Percentiles rank a stretch among this genome's conserved stretches.
These are phyloP conservation scores for Trifolium dubium DNA, from an alignment of 306 rosid genomes.

Conservation along the genomic window DNA sequence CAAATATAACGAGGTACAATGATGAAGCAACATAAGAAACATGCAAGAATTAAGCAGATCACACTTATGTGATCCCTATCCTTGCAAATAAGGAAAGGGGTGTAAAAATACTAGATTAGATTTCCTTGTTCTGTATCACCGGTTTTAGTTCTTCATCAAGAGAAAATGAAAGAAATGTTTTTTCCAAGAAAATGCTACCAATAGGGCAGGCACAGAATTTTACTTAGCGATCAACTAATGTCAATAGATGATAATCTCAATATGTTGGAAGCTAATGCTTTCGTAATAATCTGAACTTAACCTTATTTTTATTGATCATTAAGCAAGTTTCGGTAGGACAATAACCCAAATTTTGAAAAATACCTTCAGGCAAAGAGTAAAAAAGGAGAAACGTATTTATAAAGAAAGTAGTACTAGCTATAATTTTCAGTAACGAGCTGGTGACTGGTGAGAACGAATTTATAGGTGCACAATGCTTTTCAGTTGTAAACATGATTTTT, in stretches of 20 bases:
- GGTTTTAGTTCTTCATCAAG: not conserved
- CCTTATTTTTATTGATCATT: not conserved
- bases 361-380: not conserved
- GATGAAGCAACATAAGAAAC: slow-evolving; percentile 10
- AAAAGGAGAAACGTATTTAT: not conserved
- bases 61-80: slow-evolving; percentile 22
- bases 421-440: not conserved
- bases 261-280: not conserved
- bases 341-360: slow-evolving; percentile 7
- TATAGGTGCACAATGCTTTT: not conserved
- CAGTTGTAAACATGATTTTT: not conserved
- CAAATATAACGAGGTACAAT: slow-evolving; percentile 13
- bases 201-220: not conserved
- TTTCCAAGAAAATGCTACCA: not conserved
- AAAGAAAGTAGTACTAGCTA: not conserved
- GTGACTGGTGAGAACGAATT: not conserved
- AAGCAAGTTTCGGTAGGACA: slow-evolving; percentile 12
- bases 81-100: not conserved
- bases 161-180: not conserved
- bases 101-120: slow-evolving; percentile 4
- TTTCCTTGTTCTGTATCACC: slow-evolving; percentile 18
- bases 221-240: not conserved
- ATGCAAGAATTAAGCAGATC: slow-evolving; percentile 15
- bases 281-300: slow-evolving; percentile 7
- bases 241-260: slow-evolving; percentile 13